Conservation (phyloP, 192 early-diverging fungal species). For the Spizellomyces sp. region DNA sequence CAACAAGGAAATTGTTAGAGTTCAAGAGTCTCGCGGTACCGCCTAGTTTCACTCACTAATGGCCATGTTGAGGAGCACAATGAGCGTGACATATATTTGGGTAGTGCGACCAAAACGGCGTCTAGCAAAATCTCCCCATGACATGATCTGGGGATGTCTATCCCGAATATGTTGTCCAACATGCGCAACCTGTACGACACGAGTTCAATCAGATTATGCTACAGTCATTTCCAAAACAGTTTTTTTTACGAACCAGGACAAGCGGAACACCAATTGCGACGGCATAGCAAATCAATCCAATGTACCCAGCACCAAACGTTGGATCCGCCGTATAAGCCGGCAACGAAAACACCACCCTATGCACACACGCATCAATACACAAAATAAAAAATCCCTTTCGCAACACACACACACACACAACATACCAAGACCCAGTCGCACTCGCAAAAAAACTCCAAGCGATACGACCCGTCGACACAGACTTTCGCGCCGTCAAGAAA, state of each 20-base stretch:
- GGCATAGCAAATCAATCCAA: conserved; percentile 45
- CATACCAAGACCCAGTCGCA: conserved; percentile 44
- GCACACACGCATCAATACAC: neutral
- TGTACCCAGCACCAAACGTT: conserved; percentile 39
- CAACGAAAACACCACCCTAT: conserved; percentile 6
- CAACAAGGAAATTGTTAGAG: neutral
- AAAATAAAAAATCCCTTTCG: neutral
- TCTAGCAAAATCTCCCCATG: conserved; percentile 36
- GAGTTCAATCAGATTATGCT: neutral
- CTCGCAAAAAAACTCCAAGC: conserved; percentile 47
- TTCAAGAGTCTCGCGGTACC: too few relatives aligned
- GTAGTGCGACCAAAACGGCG: conserved; percentile 40
- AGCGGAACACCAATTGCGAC: conserved; percentile 45
- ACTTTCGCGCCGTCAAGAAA: conserved; percentile 50
- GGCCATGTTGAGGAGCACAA: conserved; percentile 47
- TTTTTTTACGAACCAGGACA: conserved; percentile 39
- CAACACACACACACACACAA: neutral
- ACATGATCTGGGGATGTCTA: conserved; percentile 34
- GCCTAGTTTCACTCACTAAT: conserved; percentile 14
- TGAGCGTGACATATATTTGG: conserved; percentile 37
- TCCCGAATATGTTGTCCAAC: conserved; percentile 35
- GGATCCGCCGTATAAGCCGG: conserved; percentile 17
- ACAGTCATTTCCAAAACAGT: too few relatives aligned
- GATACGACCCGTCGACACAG: conserved; percentile 32
- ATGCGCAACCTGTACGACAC: conserved; percentile 26